Evolutionary conservation across 1,139 yeast genomes (phyloP), one percentile per base, ranked within the genome.

Genomic region (Pichia sp.): DNA sequence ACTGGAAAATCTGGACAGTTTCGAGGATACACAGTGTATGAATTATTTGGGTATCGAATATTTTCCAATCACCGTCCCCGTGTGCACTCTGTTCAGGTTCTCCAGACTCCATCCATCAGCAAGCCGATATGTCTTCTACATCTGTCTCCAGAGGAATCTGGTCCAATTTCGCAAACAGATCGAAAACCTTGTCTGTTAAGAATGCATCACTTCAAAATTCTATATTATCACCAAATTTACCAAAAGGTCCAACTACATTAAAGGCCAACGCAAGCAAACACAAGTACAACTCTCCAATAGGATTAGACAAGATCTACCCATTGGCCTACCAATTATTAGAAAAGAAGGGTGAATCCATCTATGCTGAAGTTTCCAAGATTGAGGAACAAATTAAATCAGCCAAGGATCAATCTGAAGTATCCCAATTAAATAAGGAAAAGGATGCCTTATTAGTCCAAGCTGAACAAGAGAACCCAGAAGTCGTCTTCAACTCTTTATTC

Each of bases 381-480:
- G 64, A 64, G 38, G 45, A 49, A 27, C 50, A 61, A 51, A 51
- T 63, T 11, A 51, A 51, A 6, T 36, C 42, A 11, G 44, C 53
- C 1, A 44, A 51, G 12, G 55, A 53, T 40, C 46, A 44, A 24
- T 19, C 47, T 44, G 43, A 52, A 44, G 45, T 48, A 48, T 28
- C 48, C 8, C 40, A 39, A 30, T 44, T 54, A 24, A 41, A 36
- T 20, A 39, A 51, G 11, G 42, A 51, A 38, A 53, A 40, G 18
- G 53, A 50, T 24, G 50, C 66, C 37, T 60, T 74, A 17, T 57
- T 68, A 38, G 69, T 75, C 10, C 66, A 73, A 43, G 88, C 95
- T 1, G 94, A 90, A 63, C 58, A 71, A 38, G 66, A 73, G 59
- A 88, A 90, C 63, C 97, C 97, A 9, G 96, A 88, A 66, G 96